A percentile compares a stretch with the other conserved stretches of the same genome.
Evolutionary conservation across 768 basidiomycete genomes (phyloP).

Genomic region (Suillus variegatus): DNA sequence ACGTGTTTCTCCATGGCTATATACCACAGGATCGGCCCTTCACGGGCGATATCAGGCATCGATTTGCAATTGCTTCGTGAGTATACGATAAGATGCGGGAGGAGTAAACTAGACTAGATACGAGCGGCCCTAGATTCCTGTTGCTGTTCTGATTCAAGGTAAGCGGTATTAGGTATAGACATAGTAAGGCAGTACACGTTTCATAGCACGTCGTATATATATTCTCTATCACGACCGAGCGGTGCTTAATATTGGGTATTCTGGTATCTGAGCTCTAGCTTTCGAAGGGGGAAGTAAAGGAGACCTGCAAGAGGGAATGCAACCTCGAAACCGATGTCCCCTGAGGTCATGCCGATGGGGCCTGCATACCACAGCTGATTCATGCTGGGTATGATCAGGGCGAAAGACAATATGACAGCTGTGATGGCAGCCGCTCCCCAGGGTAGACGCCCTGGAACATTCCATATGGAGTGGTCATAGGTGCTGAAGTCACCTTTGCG

Average conservation of each 20-base stretch:
- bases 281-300: conserved; percentile 58
- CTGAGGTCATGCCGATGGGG: conserved; percentile 61
- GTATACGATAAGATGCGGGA: neutral
- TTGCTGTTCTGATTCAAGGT: neutral
- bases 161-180: neutral
- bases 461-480: conserved; percentile 55
- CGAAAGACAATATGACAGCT: conserved; percentile 52
- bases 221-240: neutral
- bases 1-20: neutral
- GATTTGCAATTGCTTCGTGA: neutral
- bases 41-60: neutral
- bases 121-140: neutral
- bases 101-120: neutral
- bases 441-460: conserved; percentile 54
- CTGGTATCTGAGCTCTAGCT: conserved; percentile 43
- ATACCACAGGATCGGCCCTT: neutral
- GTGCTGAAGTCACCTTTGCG: conserved; percentile 46
- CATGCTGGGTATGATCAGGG: conserved; percentile 66
- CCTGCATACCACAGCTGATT: conserved; percentile 71
- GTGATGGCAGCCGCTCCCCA: conserved; percentile 61
- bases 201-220: neutral
- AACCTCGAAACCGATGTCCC: conserved; percentile 72
- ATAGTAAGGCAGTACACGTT: neutral
- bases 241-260: conserved; percentile 18
- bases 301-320: conserved; percentile 50